A percentile compares a stretch with the other conserved stretches of the same genome.
These are phyloP conservation scores for Capsicum pubescens DNA, from an alignment of 257 asterid species.

Conservation along the genomic window DNA sequence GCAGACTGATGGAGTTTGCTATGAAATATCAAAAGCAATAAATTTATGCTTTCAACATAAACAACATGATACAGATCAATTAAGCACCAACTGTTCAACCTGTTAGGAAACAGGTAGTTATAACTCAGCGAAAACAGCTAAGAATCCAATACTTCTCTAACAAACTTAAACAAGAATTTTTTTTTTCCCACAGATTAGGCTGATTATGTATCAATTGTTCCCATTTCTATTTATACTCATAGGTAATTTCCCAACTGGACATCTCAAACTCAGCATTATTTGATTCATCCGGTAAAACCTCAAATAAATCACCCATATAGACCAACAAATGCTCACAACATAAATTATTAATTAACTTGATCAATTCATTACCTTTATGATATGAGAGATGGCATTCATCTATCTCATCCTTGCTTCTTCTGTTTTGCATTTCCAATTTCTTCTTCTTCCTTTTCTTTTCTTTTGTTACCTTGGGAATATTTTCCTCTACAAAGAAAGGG, in stretches of 20 bases:
- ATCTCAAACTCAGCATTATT: too few relatives aligned
- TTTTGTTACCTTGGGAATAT: conserved; percentile 20
- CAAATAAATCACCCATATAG: conserved; percentile 14
- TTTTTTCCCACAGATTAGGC: too few relatives aligned
- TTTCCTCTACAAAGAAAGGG: conserved; percentile 25
- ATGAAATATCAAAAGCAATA: not conserved
- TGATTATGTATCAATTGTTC: too few relatives aligned
- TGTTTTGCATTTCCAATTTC: conserved; percentile 30
- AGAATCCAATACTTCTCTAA: not conserved
- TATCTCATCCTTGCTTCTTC: conserved; percentile 34
- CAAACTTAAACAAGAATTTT: not conserved
- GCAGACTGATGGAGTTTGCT: not conserved
- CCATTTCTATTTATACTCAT: too few relatives aligned
- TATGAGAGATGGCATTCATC: conserved; percentile 28
- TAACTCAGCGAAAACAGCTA: not conserved
- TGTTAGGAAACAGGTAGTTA: not conserved
- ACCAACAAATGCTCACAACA: not conserved
- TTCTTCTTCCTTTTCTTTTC: conserved; percentile 40
- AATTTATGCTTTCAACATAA: not conserved
- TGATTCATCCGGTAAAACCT: conserved; percentile 43
- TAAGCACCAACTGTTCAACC: not conserved
- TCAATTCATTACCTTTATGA: conserved; percentile 39
- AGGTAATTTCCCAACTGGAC: too few relatives aligned
- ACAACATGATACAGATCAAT: not conserved
- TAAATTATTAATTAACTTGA: not conserved